Evolutionary conservation across 306 rosid species (phyloP), one percentile per base, ranked within the genome.

Genomic region (Trifolium repens): DNA sequence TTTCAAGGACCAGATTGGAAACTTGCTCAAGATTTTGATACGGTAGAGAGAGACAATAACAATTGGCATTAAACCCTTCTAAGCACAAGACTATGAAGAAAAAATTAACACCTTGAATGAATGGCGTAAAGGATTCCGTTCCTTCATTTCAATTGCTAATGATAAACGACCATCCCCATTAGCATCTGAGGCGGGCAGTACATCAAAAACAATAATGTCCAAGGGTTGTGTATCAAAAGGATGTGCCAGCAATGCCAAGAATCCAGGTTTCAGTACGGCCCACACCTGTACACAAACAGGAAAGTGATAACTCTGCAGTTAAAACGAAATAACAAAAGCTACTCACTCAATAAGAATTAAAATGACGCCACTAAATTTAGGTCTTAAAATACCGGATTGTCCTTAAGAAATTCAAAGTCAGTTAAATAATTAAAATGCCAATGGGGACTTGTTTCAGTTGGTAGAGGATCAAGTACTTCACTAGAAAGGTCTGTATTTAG

Each of bases 181-280:
- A 67, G 89, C 88, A 85, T 89, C 92, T 19, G 93, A 89, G 69
- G 89, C 65, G 54, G 97, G 93, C 50, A 96, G 86, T 77, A 92
- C 96, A 73, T 96, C 98, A 80, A 96, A 96, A 67, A 92, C 99
- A 77, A 96, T 75, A 74, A 96, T 96, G 82, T 96, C 99, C 74
- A 92, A 71, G n/a, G 98, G 99, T 69, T 92, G 97, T 6, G 78
- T 79, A 85, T 88, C 93, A 82, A 88, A 87, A 74, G 97, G 98
- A 85, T 96, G 93, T 27, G 89, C 91, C 85, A 96, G 87, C 79
- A 96, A 89, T 70, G 97, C 99, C 82, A 96, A 84, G 81, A 96
- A 96, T 72, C 99, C 99, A 78, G 99, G 98, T 80, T 96, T 96
- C 53, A 96, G 74, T 70, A 96, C 92, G 37, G 98, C 98, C 99